Base-by-base conservation (phyloP, 441 rosid genomes). In the Euphorbia celastroides region DNA sequence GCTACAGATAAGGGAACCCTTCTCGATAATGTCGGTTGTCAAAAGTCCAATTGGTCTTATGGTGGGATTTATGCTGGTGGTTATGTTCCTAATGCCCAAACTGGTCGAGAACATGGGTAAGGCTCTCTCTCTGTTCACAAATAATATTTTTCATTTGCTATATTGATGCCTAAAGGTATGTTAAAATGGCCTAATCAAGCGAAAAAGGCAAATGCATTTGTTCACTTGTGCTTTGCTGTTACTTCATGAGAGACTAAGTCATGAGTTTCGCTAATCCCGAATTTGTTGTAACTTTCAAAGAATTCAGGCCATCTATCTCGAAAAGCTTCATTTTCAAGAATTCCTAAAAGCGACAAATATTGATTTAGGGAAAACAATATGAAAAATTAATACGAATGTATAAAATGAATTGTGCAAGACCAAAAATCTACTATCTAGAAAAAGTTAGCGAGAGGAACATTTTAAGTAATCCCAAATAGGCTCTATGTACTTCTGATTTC, bases 1-100 rank as follows among this genome's bases (percentile, higher is more conserved):
- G 26, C 73, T 70, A 60, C 92, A 94, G 99, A 80, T 88, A 57
- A 84, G 98, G 65, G 99, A 94, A 73, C 96, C 99, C 54, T 92
- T 94, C 87, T 76, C 83, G 58, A 62, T 88, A 70, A 84, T 94
- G 97, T 78, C 93, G 32, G 38, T 94, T 58, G 81, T 88, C 74
- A 94, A 94, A 64, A 94, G 99, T 74, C 99, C 98, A 46, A 94
- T 94, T 98, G 99, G 99, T 75, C 88, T 94, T 58, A 92, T 92
- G 99, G 71, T 88, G 74, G 99, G 98, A 72, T 92, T 94, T 76
- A 94, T 94, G 99, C 72, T 94, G 74, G 79, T 92, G 48, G 97
- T 92, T 2, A 75, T 92, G 77, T 92, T 92, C 81, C 62, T 94
- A 42, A 92, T 92, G 99, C 99, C 99, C 60, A 94, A 94, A 78